phyloP scores from a whole-genome alignment of 495 filamentous ascomycete genomes.

The Penicillium ochrochloron region DNA sequence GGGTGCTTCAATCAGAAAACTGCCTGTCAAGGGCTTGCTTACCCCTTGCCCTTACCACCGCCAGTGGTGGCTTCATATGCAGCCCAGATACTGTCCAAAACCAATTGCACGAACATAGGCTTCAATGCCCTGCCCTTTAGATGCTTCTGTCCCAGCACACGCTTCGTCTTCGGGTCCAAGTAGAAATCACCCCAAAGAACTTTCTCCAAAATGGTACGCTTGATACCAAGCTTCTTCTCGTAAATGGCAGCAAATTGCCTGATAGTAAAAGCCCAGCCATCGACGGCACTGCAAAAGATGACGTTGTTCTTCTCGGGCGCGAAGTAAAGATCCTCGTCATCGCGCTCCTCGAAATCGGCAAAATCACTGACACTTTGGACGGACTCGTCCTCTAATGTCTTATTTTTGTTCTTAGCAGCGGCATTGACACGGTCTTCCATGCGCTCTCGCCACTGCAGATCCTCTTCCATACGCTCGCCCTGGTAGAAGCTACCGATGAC shows the following conservation, averaged over 20 bases:
- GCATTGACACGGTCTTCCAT: constrained; percentile 82
- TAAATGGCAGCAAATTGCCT: constrained; percentile 92
- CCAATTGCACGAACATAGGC: constrained; percentile 97
- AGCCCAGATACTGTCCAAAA: constrained; percentile 96
- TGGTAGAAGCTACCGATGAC: constrained; percentile 98
- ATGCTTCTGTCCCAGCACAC: constrained; percentile 88
- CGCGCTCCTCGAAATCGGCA: constrained; percentile 80
- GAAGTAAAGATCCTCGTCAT: constrained; percentile 98
- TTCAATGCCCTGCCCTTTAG: constrained; percentile 89
- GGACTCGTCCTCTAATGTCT: constrained; percentile 57
- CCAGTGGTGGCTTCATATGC: constrained; percentile 91
- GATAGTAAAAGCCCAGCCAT: constrained; percentile 97
- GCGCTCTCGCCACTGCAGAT: constrained; percentile 91
- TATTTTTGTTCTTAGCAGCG: constrained; percentile 46
- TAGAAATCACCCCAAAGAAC: constrained; percentile 98
- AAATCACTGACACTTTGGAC: constrained; percentile 40
- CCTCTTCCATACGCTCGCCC: constrained; percentile 98
- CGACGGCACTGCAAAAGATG: constrained; percentile 95
- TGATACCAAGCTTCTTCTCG: constrained; percentile 96
- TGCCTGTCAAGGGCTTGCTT: constrained; percentile 26
- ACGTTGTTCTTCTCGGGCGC: constrained; percentile 98
- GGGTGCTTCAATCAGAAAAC: not conserved
- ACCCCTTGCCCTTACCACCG: constrained; percentile 81
- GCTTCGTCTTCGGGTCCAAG: constrained; percentile 94
- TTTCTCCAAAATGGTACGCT: constrained; percentile 86